A percentile compares a stretch with the other conserved stretches of the same genome.
Evolutionary conservation across 2,329 filamentous ascomycete species (phyloP).

Genomic region (Colletotrichum sp.): DNA sequence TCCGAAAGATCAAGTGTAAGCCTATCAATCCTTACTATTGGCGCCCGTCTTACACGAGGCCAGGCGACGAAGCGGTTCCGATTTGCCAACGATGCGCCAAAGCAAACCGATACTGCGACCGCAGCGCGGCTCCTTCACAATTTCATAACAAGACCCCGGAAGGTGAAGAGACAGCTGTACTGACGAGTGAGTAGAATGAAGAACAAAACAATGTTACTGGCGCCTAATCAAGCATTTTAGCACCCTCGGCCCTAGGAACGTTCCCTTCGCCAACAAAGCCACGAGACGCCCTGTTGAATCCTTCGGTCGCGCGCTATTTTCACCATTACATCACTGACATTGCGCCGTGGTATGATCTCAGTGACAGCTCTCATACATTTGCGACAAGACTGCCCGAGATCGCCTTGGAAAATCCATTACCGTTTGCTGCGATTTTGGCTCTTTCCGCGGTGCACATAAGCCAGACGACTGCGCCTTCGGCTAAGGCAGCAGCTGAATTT

Average conservation of each 20-base stretch:
- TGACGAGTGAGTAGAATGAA: not conserved
- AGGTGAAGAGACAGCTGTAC: not conserved
- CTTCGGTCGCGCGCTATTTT: constrained; percentile 39
- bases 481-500: constrained; percentile 34
- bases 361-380: constrained; percentile 41
- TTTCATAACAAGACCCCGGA: not conserved
- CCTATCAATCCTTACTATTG: not conserved
- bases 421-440: constrained; percentile 49
- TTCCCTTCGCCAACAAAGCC: constrained; percentile 24
- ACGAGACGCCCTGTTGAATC: constrained; percentile 30
- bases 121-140: constrained; percentile 25
- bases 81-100: constrained; percentile 36
- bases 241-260: not conserved
- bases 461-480: constrained; percentile 31
- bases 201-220: not conserved
- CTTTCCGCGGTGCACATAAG: constrained; percentile 46
- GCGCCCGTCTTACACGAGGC: not conserved
- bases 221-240: not conserved
- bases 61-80: constrained; percentile 36
- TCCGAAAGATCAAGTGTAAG: constrained; percentile 40
- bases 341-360: constrained; percentile 53
- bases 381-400: constrained; percentile 35
- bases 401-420: constrained; percentile 42
- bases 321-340: constrained; percentile 42
- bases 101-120: constrained; percentile 37